Base-by-base conservation (phyloP, 352 stramenopile species). In the Phytophthora crassamura region DNA sequence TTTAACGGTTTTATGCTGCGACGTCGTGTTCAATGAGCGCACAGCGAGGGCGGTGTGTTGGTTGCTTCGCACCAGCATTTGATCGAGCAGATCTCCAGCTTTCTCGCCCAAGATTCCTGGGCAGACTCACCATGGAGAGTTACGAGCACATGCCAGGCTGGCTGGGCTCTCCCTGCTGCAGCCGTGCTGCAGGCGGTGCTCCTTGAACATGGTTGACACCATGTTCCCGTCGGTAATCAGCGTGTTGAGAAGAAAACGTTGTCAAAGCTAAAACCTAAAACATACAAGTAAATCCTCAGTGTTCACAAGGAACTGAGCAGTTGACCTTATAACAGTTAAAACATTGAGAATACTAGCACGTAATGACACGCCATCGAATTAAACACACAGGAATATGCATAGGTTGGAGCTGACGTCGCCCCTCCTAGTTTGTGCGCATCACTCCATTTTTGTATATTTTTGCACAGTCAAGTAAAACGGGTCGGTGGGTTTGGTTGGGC, bases 381-480 rank as follows among this genome's bases (percentile, higher is more conserved):
- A n/a, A n/a, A n/a, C n/a, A n/a, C n/a, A n/a, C n/a, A n/a, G n/a
- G n/a, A n/a, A n/a, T n/a, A n/a, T n/a, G n/a, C n/a, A 25, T 25
- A 3, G 22, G 22, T 25, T 25, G 1, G 22, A 25, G 22, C 22
- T 25, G 22, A 25, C 22, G 22, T 25, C 22, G 22, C 22, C 22
- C 22, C 22, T 25, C 22, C 22, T 25, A 25, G 3, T 25, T 25
- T 25, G 22, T 25, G 3, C 1, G 3, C 2, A 4, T 25, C 22
- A 25, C 22, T 25, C 3, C 22, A 3, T 25, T 4, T 25, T 25
- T 25, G 22, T 25, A 25, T 3, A 25, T 25, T 25, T 25, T 25
- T 4, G 22, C 25, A 35, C 61, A 75, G 70, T 53, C 54, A 68
- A 72, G 60, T 64, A 62, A 62, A 74, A 47, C 40, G 28, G 25